Conservation (phyloP, 352 stramenopile species). For the Chrysophaeum taylorii region DNA sequence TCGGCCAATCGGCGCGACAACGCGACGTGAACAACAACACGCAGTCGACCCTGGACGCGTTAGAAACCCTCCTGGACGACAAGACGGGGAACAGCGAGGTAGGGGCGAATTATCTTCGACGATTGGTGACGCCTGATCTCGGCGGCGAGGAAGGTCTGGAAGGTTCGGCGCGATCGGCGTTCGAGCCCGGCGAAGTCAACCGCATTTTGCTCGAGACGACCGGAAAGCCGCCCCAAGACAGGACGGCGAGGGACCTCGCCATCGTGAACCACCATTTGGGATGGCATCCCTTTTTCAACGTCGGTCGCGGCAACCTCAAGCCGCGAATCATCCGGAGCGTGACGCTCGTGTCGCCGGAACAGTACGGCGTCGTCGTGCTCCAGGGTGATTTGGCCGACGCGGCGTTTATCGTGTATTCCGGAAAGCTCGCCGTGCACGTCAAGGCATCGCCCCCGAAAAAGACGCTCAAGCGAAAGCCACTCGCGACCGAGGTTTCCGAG, state of each 20-base stretch:
- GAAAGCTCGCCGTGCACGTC: slow-evolving; percentile 3
- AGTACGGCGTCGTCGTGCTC: neutral
- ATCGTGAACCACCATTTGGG: neutral
- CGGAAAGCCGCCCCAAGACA: neutral
- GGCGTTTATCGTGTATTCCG: neutral
- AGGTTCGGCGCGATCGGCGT: neutral
- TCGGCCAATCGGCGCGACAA: too few species aligned
- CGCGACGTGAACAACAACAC: slow-evolving; percentile 1
- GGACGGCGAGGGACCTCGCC: neutral
- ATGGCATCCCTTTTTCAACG: neutral
- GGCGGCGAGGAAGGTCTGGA: neutral
- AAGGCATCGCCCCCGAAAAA: neutral
- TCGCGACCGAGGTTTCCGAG: neutral
- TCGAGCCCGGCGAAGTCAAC: neutral
- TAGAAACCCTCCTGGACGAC: neutral
- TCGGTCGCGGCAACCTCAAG: neutral
- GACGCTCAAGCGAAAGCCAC: neutral
- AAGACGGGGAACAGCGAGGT: neutral
- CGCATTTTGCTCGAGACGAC: neutral
- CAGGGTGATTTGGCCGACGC: neutral
- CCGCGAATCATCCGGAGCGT: neutral
- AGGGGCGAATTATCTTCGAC: neutral
- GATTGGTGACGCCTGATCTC: neutral
- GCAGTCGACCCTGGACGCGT: neutral
- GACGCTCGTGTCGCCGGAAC: neutral